Evolutionary conservation across 192 early-diverging fungal genomes (phyloP).

Genomic region (Thoreauomyces humboldtii): DNA sequence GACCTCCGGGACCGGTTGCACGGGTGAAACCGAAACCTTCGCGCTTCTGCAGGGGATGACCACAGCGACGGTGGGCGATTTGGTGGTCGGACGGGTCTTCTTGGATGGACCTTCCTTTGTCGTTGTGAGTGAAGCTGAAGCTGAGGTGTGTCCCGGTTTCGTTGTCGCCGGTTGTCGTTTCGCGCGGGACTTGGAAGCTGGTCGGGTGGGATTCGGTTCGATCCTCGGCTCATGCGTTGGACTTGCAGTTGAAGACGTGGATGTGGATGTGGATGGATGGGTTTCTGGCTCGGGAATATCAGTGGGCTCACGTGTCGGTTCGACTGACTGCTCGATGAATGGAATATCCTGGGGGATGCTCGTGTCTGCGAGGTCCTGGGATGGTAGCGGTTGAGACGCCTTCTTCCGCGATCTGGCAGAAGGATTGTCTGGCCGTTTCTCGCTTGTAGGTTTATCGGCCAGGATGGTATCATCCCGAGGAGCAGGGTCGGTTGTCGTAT

Average conservation of each 20-base stretch:
- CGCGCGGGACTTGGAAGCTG: not conserved
- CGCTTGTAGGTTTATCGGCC: too few species aligned
- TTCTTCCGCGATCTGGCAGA: not conserved
- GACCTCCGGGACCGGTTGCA: not conserved
- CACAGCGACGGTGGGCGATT: not conserved
- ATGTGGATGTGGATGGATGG: too few species aligned
- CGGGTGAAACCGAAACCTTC: not conserved
- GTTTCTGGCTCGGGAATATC: too few species aligned
- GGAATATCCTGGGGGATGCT: too few species aligned
- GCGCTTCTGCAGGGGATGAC: not conserved
- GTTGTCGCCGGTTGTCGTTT: not conserved
- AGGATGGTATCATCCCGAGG: too few species aligned
- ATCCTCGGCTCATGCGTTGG: too few species aligned
- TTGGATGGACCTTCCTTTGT: not conserved
- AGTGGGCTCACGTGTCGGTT: too few species aligned
- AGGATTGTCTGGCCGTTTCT: not conserved
- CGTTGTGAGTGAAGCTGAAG: not conserved
- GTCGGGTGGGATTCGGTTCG: not conserved
- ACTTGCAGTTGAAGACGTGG: too few species aligned
- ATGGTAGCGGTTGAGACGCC: not conserved
- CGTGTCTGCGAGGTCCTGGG: too few species aligned
- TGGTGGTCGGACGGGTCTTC: not conserved
- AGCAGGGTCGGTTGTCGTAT: not conserved
- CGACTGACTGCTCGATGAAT: too few species aligned
- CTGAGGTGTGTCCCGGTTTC: not conserved